A percentile compares a stretch with the other conserved stretches of the same genome.
Conservation (phyloP, 805 yeast genomes). For the Sungouiozyma ichnusensis region DNA sequence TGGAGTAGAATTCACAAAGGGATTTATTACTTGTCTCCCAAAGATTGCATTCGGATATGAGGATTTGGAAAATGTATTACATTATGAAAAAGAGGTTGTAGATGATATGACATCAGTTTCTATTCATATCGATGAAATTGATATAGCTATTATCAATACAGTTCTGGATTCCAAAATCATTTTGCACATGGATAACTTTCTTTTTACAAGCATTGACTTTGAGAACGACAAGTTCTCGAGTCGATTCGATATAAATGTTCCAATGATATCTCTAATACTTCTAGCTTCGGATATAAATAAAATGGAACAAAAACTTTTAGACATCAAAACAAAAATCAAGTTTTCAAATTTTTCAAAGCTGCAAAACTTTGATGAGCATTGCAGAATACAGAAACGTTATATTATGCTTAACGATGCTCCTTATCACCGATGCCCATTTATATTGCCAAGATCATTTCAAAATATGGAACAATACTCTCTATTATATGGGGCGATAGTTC, state of each 20-base stretch:
- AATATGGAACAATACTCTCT: constrained; percentile 36
- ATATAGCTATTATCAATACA: constrained; percentile 32
- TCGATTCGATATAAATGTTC: constrained; percentile 40
- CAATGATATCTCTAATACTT: constrained; percentile 31
- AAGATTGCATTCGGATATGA: constrained; percentile 52
- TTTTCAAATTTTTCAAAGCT: constrained; percentile 52
- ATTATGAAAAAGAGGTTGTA: constrained; percentile 43
- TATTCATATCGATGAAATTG: constrained; percentile 41
- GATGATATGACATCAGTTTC: constrained; percentile 62
- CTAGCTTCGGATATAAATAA: constrained; percentile 17
- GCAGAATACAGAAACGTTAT: constrained; percentile 52
- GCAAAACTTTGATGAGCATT: constrained; percentile 32
- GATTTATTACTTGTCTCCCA: constrained; percentile 32
- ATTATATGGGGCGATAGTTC: constrained; percentile 41
- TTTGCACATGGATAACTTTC: constrained; percentile 19
- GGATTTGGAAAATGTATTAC: constrained; percentile 69
- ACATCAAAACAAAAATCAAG: constrained; percentile 46
- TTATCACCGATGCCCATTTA: constrained; percentile 67
- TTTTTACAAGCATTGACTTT: constrained; percentile 51
- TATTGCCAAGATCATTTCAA: constrained; percentile 44
- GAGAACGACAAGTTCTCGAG: constrained; percentile 56
- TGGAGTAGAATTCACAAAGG: constrained; percentile 35
- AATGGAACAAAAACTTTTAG: constrained; percentile 26
- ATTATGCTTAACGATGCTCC: constrained; percentile 69
- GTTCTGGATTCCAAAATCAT: constrained; percentile 17